Base-by-base conservation (phyloP, 2,329 filamentous ascomycete species). In the Paraphaeosphaeria minitans region DNA sequence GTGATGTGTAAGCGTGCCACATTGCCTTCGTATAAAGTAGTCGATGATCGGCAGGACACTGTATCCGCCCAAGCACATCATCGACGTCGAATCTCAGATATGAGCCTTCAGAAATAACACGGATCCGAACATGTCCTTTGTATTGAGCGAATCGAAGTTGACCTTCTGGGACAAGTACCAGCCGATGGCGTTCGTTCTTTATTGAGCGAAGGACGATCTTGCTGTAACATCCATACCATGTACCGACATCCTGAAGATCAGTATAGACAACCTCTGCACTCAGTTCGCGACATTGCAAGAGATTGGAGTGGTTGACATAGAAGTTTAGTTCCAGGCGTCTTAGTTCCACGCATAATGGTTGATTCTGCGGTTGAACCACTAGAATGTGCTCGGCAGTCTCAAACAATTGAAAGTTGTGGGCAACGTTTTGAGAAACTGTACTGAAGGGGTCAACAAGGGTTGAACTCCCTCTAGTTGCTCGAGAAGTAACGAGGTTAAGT, bases 1-100 rank as follows among this genome's bases (percentile, higher is more conserved):
- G 85, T 0, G 87, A 87, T 0, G 88, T 90, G 4, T 81, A 72
- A 0, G 87, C 88, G 66, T 91, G 88, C 0, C 87, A 69, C 4
- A 81, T 71, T 0, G 86, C 86, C 64, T 87, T 89, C 1, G 76
- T 76, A 56, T 87, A 87, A 0, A 86, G 72, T 0, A 87, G 71
- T 0, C 69, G 68, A 0, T 84, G 84, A 47, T 89, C 87, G 0
- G 84, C 75, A 0, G 87, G 78, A 39, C 86, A 88, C 2, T 83
- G 80, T 0, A 91, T 70, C 0, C 84, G 80, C 0, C 84, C 82
- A 1, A 91, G 77, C 0, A 84, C 67, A 1, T 79, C 67, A 48
- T 90, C 82, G 45, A 89, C 81, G 0, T 74, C 74, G 51, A 83
- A 89, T 8, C 77, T 81, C 0, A 77, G 76, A 58, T 87, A 87